A percentile compares a stretch with the other conserved stretches of the same genome.
Evolutionary conservation across 345 rosid species (phyloP).

Genomic region (Melastoma malabathricum): DNA sequence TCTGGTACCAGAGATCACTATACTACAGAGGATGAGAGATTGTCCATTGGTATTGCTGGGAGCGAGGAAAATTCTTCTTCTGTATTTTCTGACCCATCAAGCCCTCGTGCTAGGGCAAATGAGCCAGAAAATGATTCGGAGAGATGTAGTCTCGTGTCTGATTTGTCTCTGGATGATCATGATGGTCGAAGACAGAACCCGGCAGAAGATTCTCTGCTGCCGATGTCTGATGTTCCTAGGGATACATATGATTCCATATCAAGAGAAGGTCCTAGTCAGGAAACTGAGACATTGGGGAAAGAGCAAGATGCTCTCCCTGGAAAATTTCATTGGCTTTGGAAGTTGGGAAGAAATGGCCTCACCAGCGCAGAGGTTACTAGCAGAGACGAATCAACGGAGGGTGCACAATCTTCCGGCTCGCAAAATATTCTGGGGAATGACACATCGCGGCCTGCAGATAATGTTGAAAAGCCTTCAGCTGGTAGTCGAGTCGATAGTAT

Average conservation of each 20-base stretch:
- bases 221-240: slow-evolving; percentile 39
- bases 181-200: slow-evolving; percentile 23
- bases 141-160: slow-evolving; percentile 50
- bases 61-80: slow-evolving; percentile 62
- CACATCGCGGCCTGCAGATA: slow-evolving; percentile 17
- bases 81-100: slow-evolving; percentile 34
- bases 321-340: slow-evolving; percentile 92
- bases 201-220: slow-evolving; percentile 35
- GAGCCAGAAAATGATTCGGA: slow-evolving; percentile 56
- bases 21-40: slow-evolving; percentile 31
- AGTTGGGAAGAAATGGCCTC: slow-evolving; percentile 43
- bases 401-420: slow-evolving; percentile 18
- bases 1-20: slow-evolving; percentile 12
- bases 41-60: slow-evolving; percentile 22
- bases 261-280: slow-evolving; percentile 18
- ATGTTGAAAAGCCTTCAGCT: slow-evolving; percentile 16
- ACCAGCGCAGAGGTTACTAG: slow-evolving; percentile 37
- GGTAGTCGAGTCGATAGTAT: slow-evolving; percentile 33
- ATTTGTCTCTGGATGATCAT: slow-evolving; percentile 28
- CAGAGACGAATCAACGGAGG: slow-evolving; percentile 16
- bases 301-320: slow-evolving; percentile 48
- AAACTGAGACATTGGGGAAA: slow-evolving; percentile 16
- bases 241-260: slow-evolving; percentile 19
- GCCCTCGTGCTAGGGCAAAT: slow-evolving; percentile 33
- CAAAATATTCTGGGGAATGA: slow-evolving; percentile 18